Percentiles rank a stretch among this genome's conserved stretches.
Evolutionary conservation across 768 basidiomycete species (phyloP).

Genomic region (Tricholoma matsutake): DNA sequence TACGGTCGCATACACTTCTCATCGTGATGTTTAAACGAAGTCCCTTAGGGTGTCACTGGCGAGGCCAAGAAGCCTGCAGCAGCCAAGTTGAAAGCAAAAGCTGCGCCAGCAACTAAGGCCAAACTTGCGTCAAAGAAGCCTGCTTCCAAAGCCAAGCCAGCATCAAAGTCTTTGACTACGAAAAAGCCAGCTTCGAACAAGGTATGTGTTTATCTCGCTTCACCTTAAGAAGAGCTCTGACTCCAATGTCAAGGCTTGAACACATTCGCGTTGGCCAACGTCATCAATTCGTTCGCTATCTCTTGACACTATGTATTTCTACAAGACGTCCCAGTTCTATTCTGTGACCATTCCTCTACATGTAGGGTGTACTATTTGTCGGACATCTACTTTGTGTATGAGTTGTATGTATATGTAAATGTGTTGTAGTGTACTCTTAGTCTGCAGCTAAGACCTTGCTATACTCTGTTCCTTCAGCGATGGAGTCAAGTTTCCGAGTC

Average conservation of each 20-base stretch:
- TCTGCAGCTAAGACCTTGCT: not conserved
- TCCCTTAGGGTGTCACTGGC: constrained; percentile 34
- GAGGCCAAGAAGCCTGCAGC: constrained; percentile 34
- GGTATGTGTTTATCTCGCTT: constrained; percentile 7
- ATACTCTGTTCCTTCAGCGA: not conserved
- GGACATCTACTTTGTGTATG: not conserved
- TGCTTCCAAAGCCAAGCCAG: constrained; percentile 22
- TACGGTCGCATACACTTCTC: constrained; percentile 16
- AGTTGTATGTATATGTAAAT: not conserved
- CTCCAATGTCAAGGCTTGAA: constrained; percentile 1
- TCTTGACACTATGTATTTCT: not conserved
- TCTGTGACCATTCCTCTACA: not conserved
- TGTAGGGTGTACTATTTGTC: not conserved
- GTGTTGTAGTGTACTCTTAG: not conserved
- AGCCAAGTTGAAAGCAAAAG: constrained; percentile 20
- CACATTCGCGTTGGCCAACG: not conserved
- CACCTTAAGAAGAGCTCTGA: not conserved
- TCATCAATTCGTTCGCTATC: not conserved
- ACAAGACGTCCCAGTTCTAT: not conserved
- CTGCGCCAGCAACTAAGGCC: constrained; percentile 31
- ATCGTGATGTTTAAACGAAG: not conserved
- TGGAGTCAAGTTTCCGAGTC: no score
- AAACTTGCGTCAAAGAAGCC: constrained; percentile 27
- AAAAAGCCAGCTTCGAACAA: constrained; percentile 22
- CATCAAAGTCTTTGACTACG: constrained; percentile 18